These are phyloP conservation scores for Hypsizygus marmoreus DNA, from an alignment of 768 basidiomycete species.

Conservation along the genomic window DNA sequence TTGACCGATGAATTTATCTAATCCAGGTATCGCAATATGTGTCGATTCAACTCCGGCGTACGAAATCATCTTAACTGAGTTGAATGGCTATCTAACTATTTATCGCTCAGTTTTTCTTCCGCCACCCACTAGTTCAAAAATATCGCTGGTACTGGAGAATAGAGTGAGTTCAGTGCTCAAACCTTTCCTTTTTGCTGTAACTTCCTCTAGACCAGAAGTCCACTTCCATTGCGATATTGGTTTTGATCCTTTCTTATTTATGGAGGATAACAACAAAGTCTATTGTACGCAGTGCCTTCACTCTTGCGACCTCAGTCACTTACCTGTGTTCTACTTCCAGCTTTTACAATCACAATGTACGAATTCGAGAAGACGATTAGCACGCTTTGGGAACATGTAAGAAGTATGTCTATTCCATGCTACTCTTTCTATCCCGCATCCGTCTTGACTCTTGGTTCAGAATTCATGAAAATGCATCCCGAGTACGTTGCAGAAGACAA, in stretches of 20 bases:
- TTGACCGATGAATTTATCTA: conserved; percentile 16
- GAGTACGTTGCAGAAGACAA: conserved; percentile 60
- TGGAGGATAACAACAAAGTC: conserved; percentile 70
- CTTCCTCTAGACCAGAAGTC: conserved; percentile 58
- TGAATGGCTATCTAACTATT: conserved; percentile 29
- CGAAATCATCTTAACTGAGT: conserved; percentile 26
- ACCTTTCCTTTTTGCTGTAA: conserved; percentile 26
- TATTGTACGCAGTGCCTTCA: conserved; percentile 50
- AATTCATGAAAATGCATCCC: conserved; percentile 59
- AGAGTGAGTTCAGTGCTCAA: conserved; percentile 32
- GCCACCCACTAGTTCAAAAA: conserved; percentile 63
- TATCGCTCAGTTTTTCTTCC: conserved; percentile 85
- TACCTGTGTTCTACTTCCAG: conserved; percentile 25
- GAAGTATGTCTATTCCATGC: conserved; percentile 41
- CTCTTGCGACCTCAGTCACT: neutral
- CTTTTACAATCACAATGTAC: conserved; percentile 74
- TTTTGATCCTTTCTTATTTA: conserved; percentile 71
- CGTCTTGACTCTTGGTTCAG: conserved; percentile 34
- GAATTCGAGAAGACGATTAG: conserved; percentile 81
- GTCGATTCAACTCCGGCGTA: conserved; percentile 72
- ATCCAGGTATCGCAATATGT: conserved; percentile 73
- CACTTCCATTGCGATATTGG: conserved; percentile 75
- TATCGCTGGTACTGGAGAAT: conserved; percentile 79
- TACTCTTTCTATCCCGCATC: neutral
- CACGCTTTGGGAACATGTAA: conserved; percentile 73